Evolutionary conservation across 345 rosid species (phyloP), one percentile per base, ranked within the genome.

Genomic region (Murraya paniculata): DNA sequence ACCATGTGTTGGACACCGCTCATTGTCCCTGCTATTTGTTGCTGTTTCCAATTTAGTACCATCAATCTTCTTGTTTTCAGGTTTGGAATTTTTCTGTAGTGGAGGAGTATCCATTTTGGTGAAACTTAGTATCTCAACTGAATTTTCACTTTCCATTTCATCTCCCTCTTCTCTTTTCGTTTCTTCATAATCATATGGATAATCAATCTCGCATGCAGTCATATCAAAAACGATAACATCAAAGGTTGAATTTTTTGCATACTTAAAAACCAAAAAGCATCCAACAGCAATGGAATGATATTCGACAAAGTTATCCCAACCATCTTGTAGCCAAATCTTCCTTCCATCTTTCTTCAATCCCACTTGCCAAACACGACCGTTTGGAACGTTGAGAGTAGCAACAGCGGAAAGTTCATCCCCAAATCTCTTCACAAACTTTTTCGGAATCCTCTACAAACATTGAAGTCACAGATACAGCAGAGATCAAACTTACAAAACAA

Each of bases 321-420:
- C 89, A 58, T 78, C 84, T 27, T 85, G 84, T 66, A 86, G 77
- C 90, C 88, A 89, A 57, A 85, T 76, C 22, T 75, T 71, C 68
- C 69, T 76, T 18, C 65, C 72, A 0, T 31, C 56, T 57, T 64
- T 85, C 25, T 64, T 73, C 65, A 89, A 72, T 31, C 88, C 82
- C 9, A 87, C 81, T 31, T 78, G 75, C 90, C 90, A 87, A 62
- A 38, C 75, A 53, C 69, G 76, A 61, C 91, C 90, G 57, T 81
- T 78, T 11, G 90, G 85, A 35, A 73, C 79, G 9, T 53, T 76
- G 25, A 89, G 58, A 11, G 76, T 78, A 22, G 79, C 88, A 78
- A 78, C 80, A 66, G 64, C 74, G 22, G 88, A 79, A 18, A 89
- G 88, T 66, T 87, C 86, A 41, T 73, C 66, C 39, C 81, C 75